Conservation (phyloP, 495 filamentous ascomycete species). For the Penicillium coprophilum region DNA sequence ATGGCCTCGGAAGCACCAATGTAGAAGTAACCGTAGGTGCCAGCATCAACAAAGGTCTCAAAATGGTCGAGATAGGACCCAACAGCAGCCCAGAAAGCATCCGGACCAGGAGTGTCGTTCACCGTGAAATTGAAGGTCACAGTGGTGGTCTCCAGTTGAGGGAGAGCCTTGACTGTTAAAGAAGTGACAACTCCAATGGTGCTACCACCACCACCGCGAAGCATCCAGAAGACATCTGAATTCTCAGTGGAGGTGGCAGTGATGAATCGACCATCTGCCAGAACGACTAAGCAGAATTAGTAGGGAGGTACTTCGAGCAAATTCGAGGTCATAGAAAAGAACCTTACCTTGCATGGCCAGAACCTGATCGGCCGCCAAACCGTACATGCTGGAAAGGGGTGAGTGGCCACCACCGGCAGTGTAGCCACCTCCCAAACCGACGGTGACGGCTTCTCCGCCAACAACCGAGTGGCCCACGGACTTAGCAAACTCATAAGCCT, state of each 20-base stretch:
- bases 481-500: slow-evolving; percentile 15
- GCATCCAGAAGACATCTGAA: slow-evolving; percentile 53
- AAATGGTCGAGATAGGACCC: slow-evolving; percentile 15
- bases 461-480: slow-evolving; percentile 9
- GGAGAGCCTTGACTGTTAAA: slow-evolving; percentile 14
- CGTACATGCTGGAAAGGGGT: slow-evolving; percentile 13
- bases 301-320: not conserved
- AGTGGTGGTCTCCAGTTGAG: slow-evolving; percentile 12
- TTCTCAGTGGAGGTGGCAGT: slow-evolving; percentile 50
- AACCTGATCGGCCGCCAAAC: slow-evolving; percentile 33
- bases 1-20: slow-evolving; percentile 8
- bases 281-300: slow-evolving; percentile 8
- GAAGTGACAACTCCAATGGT: slow-evolving; percentile 42
- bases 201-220: slow-evolving; percentile 40
- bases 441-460: slow-evolving; percentile 16
- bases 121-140: slow-evolving; percentile 20
- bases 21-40: slow-evolving; percentile 18
- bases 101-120: slow-evolving; percentile 11
- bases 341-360: slow-evolving; percentile 33
- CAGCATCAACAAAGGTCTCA: slow-evolving; percentile 16
- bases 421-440: slow-evolving; percentile 39
- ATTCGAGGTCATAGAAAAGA: not conserved
- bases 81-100: slow-evolving; percentile 18
- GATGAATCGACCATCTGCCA: slow-evolving; percentile 38
- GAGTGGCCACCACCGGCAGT: slow-evolving; percentile 41